Evolutionary conservation across 2,329 filamentous ascomycete species (phyloP), one percentile per base, ranked within the genome.

Genomic region (Exophiala sp.): DNA sequence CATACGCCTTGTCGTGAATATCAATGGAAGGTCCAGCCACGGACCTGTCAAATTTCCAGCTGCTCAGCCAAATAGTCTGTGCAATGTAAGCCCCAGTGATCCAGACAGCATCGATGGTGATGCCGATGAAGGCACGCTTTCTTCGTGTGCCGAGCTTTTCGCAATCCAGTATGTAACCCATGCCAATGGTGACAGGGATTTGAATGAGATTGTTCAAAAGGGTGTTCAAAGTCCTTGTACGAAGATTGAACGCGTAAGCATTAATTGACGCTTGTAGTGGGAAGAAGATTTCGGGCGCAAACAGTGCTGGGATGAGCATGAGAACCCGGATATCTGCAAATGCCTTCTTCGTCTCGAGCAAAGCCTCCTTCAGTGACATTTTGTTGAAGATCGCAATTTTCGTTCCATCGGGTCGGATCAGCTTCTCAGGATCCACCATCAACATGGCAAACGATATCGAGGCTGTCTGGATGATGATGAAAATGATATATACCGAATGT

Each of bases 121-220:
- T 20, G 18, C 46, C 46, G 20, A 48, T 39, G 12, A 48, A 20
- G 5, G 46, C 46, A 11, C 46, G 46, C 21, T 18, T 24, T 20
- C 38, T 48, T 8, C 46, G 46, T 12, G 10, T 48, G 6, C 46
- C 46, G 21, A 48, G 16, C 11, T 18, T 21, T 32, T 48, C 46
- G 10, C 10, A 40, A 33, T 48, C 46, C n/a, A 48, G 24, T 11
- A 48, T 9, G 10, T 21, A 16, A 18, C 46, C 46, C 46, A 48
- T 48, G 12, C 16, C 34, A 24, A 48, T 39, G 18, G 46, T 48
- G 46, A 48, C 46, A 6, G 46, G 46, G 38, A 48, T 48, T 11
- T 48, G 46, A 29, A 48, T 48, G 33, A 48, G 46, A 32, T 48
- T 48, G 34, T 48, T 48, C 34, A 48, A 41, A 6, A 48, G 46